phyloP scores from a whole-genome alignment of 140 eudicot genomes.

The Cichorium intybus region DNA sequence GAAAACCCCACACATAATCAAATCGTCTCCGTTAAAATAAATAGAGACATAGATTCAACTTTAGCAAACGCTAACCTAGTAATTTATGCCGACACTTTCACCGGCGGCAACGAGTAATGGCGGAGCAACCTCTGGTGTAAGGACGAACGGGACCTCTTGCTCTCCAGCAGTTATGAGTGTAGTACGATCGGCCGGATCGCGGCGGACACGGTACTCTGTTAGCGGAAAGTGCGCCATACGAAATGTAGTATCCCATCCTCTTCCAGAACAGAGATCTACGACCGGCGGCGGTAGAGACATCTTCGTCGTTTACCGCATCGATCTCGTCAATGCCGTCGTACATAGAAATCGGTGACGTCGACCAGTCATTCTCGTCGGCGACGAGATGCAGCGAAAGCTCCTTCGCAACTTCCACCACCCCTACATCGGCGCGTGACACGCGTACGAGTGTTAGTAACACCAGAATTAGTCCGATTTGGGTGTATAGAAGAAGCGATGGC shows the following conservation, averaged over 20 bases:
- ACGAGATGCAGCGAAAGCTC: constrained; percentile 10
- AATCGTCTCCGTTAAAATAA: background rate
- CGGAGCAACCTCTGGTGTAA: constrained; percentile 66
- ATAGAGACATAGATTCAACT: background rate
- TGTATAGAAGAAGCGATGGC: background rate
- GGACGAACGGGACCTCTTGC: constrained; percentile 58
- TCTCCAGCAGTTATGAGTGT: constrained; percentile 56
- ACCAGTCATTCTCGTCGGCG: constrained; percentile 24
- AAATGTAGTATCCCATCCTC: constrained; percentile 47
- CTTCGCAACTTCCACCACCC: background rate
- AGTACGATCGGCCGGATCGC: constrained; percentile 74
- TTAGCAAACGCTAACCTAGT: constrained; percentile 3
- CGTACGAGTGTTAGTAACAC: constrained; percentile 15
- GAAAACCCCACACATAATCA: background rate
- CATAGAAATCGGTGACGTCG: constrained; percentile 15
- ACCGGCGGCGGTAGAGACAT: background rate
- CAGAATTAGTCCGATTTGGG: constrained; percentile 6
- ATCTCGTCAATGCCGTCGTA: constrained; percentile 20
- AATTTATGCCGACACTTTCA: constrained; percentile 3
- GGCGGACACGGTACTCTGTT: constrained; percentile 72
- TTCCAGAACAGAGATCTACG: constrained; percentile 48
- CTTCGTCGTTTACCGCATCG: constrained; percentile 9
- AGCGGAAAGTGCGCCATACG: constrained; percentile 65
- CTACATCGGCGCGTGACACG: constrained; percentile 22
- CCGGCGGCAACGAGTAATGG: constrained; percentile 63